Base-by-base conservation (phyloP, 331 rosid species). In the Pyrus hybrid region DNA sequence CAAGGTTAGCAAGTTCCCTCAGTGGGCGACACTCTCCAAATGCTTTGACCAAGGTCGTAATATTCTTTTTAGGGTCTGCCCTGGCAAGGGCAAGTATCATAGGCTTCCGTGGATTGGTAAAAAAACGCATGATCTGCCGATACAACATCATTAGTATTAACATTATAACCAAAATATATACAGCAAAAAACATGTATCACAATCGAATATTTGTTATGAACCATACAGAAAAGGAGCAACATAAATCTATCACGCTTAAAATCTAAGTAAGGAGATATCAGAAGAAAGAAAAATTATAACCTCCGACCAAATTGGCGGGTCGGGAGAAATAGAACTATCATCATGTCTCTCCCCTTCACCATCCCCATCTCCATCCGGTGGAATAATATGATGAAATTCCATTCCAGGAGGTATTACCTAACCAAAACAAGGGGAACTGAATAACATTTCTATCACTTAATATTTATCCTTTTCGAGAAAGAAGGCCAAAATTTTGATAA, bases 51-150 rank as follows among this genome's bases (percentile, higher is more conserved):
- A 87, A 76, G 64, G 88, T 87, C 0, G 85, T 82, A 67, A 87
- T 87, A 69, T 87, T 87, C 73, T 87, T 87, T 61, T 87, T 84
- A 22, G 91, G 91, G 68, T 87, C 91, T 80, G 88, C 87, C 62
- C 91, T 84, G 7, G 91, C 91, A 82, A 87, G 91, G 53, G 88
- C 88, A 75, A 87, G 91, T 80, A 87, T 84, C 91, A 84, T 87
- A 28, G 91, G 91, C 81, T 87, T 87, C 65, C 82, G 88, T 17
- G 91, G 91, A 75, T 87, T 87, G 65, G 87, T 77, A 78, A 87
- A 87, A 82, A 87, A 87, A 45, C 90, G 86, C 87, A 84, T 82
- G 43, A 87, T 80, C 91, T 84, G 82, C 77, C 45, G 33, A 80
- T 21, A 13, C 10, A 54, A 63, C 63, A 61, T 56, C 65, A 26